Base-by-base conservation (phyloP, 176 grass and related monocot genomes). In the Triticum monococcum region DNA sequence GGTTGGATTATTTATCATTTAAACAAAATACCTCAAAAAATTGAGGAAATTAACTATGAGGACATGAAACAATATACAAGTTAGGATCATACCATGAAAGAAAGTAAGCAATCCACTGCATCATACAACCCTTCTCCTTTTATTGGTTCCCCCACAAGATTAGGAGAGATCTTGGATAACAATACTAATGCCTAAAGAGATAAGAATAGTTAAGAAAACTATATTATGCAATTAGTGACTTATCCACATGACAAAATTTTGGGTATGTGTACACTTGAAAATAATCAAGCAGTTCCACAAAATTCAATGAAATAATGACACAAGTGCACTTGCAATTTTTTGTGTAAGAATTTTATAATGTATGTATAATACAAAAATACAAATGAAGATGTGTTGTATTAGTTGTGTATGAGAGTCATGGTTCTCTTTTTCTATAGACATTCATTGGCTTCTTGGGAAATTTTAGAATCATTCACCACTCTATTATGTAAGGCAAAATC, bases 61-160 rank as follows among this genome's bases (percentile, higher is more conserved):
- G 23, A 79, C 26, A 37, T 72, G 10, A 22, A 5, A 73, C 38
- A 65, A 64, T 2, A 36, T 88, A 0, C 46, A 31, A 28, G 32
- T 9, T 0, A 30, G 17, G n/a, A 17, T 65, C n/a, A 69, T 86
- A 89, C 88, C 88, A 81, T 66, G 35, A 61, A 89, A 75, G 78
- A 89, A 28, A 89, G 71, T 25, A 89, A 28, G 62, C 78, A 81
- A 68, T 89, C 88, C 46, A 89, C 45, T 14, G 78, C 83, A 81
- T 86, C 13, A 14, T 69, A 36, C 24, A 89, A 61, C 23, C 70
- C 77, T 60, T 89, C 25, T 43, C 61, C 48, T 36, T 81, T 32
- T 81, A 81, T 50, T 12, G 78, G 88, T n/a, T 69, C 46, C 4
- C 78, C 83, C 1, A 81, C 88, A 28, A 89, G 9, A 86, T 68